These are phyloP conservation scores for Neoascochyta sp. DNA, from an alignment of 2,329 filamentous ascomycete species.

Conservation along the genomic window DNA sequence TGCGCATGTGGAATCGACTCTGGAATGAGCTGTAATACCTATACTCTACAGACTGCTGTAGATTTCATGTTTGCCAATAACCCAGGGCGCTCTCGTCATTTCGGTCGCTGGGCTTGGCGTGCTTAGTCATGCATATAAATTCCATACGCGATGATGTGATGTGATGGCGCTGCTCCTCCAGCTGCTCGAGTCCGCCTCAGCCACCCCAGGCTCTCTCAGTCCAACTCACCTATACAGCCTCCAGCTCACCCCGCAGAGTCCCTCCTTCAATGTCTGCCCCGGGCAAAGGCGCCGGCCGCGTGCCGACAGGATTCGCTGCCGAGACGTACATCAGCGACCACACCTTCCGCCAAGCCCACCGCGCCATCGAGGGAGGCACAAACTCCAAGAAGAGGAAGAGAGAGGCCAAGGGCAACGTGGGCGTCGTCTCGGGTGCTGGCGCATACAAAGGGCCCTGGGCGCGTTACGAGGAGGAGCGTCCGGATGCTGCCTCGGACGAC, in stretches of 20 bases:
- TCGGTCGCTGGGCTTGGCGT: no score
- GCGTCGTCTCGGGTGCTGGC: constrained; percentile 78
- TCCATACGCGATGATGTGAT: no score
- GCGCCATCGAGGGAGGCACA: constrained; percentile 65
- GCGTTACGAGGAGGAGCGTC: constrained; percentile 70
- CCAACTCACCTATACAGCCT: neutral
- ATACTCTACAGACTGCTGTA: no score
- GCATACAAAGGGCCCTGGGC: constrained; percentile 97
- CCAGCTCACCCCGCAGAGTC: no score
- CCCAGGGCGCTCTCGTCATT: no score
- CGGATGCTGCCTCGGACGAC: constrained; percentile 59
- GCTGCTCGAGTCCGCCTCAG: neutral
- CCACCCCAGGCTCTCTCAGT: neutral
- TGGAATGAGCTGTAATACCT: no score
- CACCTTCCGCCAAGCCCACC: constrained; percentile 82
- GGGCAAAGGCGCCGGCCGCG: constrained; percentile 37
- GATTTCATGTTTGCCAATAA: no score
- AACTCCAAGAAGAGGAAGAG: constrained; percentile 70
- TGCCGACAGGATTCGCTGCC: constrained; percentile 74
- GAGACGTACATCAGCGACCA: constrained; percentile 88
- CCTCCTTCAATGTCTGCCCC: constrained; percentile 26
- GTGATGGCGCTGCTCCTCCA: no score
- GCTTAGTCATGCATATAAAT: constrained; percentile 20
- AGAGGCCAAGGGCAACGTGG: constrained; percentile 79
- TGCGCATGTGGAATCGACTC: no score